Evolutionary conservation across 106 monocot species (phyloP).

Genomic region (Dendrobium nobile): DNA sequence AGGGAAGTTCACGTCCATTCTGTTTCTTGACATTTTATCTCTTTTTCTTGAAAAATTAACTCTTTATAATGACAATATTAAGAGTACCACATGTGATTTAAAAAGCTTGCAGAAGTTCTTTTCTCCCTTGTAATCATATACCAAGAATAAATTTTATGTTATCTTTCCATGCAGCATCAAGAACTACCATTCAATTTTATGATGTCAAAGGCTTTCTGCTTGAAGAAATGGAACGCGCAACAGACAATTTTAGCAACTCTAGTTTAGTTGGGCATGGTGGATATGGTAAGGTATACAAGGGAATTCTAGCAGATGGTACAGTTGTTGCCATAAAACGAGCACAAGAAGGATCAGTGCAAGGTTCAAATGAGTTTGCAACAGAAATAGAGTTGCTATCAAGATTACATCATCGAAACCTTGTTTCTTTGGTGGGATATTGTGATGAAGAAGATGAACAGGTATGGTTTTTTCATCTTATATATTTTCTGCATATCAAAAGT

Average conservation of each 20-base stretch:
- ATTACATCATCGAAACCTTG: conserved; percentile 63
- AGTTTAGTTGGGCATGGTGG: conserved; percentile 71
- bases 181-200: conserved; percentile 33
- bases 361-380: conserved; percentile 69
- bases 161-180: conserved; percentile 26
- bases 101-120: too few relatives aligned
- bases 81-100: too few relatives aligned
- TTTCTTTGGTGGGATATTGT: conserved; percentile 68
- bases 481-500: neutral
- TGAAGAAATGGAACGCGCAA: conserved; percentile 55
- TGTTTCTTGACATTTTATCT: too few relatives aligned
- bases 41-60: too few relatives aligned
- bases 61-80: too few relatives aligned
- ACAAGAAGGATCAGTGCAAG: conserved; percentile 58
- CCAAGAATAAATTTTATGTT: too few relatives aligned
- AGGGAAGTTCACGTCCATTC: too few relatives aligned
- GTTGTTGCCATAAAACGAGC: conserved; percentile 73
- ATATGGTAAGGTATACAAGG: conserved; percentile 75
- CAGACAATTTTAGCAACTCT: conserved; percentile 40
- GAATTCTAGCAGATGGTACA: conserved; percentile 57
- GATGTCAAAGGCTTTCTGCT: conserved; percentile 51
- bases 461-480: neutral
- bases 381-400: conserved; percentile 70
- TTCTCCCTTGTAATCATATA: too few relatives aligned
- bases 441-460: conserved; percentile 78